Evolutionary conservation across 2,329 filamentous ascomycete genomes (phyloP), one percentile per base, ranked within the genome.

Genomic region (Pleurostoma richardsiae): DNA sequence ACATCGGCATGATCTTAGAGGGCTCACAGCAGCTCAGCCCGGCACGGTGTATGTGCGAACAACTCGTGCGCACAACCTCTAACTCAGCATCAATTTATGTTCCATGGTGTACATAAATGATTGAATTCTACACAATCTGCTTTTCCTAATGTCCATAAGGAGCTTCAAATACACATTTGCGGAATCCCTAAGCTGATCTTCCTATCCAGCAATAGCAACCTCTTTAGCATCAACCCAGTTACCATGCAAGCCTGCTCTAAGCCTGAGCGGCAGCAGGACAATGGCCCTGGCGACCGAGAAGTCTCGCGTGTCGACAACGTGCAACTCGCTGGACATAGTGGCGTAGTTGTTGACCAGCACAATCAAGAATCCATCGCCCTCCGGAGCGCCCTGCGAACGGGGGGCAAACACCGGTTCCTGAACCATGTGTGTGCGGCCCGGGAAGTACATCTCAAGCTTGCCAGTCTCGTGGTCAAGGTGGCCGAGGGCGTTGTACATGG

Each of bases 331-430:
- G 26, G 45, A 39, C 52, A 53, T 49, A n/a, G 42, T 49, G 39
- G 46, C 43, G 44, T 52, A 53, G 45, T 55, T 52, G 38, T 64
- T 57, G 19, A 63, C 54, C 48, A 62, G 48, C n/a, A 63, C 66
- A n/a, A 73, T 60, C 53, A 56, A 59, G 52, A 66, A 73, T 1
- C 70, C 70, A 40, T 73, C 68, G 1, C 67, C 69, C 48, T 73
- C 70, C 3, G 46, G 50, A 1, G 55, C 62, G 28, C 59, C 58
- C 2, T 57, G 55, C 1, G 54, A 49, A 10, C 63, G 56, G 0
- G 70, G 69, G 6, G 74, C 62, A 31, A 73, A 74, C 0, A 69
- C 61, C 0, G 70, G 70, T 45, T 74, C 71, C 52, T 73, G 69
- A 29, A 71, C 66, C 4, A 66, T 59, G 30, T 61, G 62, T 30